phyloP scores from a whole-genome alignment of 2,329 filamentous ascomycete genomes.

The Penicillium sclerotigenum region DNA sequence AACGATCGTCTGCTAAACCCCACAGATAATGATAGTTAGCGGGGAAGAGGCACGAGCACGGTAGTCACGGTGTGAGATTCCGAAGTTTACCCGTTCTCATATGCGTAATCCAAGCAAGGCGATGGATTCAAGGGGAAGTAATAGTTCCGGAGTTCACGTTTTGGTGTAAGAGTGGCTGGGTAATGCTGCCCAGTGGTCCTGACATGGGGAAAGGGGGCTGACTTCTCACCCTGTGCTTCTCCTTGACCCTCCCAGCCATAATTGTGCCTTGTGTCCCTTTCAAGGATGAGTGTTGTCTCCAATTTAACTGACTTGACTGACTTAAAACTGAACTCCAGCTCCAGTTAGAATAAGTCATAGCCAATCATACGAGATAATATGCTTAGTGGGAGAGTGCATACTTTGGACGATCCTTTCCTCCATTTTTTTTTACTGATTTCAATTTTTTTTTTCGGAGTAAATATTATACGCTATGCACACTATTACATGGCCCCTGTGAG shows the following conservation, averaged over 20 bases:
- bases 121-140: neutral
- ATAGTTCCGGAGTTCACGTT: neutral
- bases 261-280: neutral
- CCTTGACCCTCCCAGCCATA: slow-evolving; percentile 1
- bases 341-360: neutral
- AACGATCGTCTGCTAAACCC: neutral
- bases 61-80: neutral
- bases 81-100: neutral
- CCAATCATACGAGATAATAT: neutral
- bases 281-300: neutral
- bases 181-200: neutral
- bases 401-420: slow-evolving; percentile 5
- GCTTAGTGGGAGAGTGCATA: slow-evolving; percentile 1
- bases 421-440: neutral
- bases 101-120: neutral
- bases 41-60: neutral
- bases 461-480: neutral
- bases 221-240: neutral
- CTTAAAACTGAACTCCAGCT: neutral
- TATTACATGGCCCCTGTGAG: slow-evolving; percentile 5
- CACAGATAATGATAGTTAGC: neutral
- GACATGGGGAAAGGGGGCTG: neutral
- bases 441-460: neutral
- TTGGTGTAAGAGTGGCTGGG: neutral
- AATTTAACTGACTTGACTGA: too few species aligned